Percentiles rank a stretch among this genome's conserved stretches.
Evolutionary conservation across 139 green algal genomes (phyloP).

Genomic region (Chlamydomonas sp.): DNA sequence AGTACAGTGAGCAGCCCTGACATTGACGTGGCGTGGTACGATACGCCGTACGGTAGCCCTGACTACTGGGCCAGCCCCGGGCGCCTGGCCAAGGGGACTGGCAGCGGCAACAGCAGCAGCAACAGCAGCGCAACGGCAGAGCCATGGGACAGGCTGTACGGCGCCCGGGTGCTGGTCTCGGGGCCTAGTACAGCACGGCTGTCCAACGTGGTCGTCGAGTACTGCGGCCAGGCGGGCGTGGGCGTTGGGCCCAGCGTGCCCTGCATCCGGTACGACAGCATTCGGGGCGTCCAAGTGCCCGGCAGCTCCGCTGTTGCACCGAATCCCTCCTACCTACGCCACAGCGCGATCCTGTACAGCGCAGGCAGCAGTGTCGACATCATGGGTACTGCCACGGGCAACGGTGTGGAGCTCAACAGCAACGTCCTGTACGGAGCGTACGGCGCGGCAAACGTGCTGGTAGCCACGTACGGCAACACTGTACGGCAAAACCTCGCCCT

Average conservation of each 20-base stretch:
- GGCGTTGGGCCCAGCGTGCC: background rate
- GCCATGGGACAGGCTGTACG: background rate
- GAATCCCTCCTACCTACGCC: background rate
- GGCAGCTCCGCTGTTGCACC: background rate
- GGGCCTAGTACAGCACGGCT: background rate
- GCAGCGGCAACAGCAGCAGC: background rate
- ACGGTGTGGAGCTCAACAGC: background rate
- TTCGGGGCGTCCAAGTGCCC: too few relatives aligned
- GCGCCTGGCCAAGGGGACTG: too few relatives aligned
- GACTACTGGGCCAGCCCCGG: too few relatives aligned
- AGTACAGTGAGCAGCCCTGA: too few relatives aligned
- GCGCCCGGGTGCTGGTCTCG: constrained; percentile 8
- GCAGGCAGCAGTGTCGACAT: background rate
- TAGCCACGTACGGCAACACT: constrained; percentile 2
- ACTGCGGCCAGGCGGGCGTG: constrained; percentile 32
- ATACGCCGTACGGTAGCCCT: background rate
- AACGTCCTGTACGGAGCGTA: constrained; percentile 53
- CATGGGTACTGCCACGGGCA: background rate
- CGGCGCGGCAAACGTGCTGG: constrained; percentile 38
- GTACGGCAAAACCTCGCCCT: constrained; percentile 46
- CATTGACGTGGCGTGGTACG: background rate
- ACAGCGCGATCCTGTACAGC: background rate
- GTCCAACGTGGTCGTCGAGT: background rate
- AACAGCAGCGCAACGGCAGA: background rate
- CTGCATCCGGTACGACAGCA: constrained; percentile 6